Evolutionary conservation across 2,329 filamentous ascomycete genomes (phyloP), one percentile per base, ranked within the genome.

Genomic region (Penicillium sp.): DNA sequence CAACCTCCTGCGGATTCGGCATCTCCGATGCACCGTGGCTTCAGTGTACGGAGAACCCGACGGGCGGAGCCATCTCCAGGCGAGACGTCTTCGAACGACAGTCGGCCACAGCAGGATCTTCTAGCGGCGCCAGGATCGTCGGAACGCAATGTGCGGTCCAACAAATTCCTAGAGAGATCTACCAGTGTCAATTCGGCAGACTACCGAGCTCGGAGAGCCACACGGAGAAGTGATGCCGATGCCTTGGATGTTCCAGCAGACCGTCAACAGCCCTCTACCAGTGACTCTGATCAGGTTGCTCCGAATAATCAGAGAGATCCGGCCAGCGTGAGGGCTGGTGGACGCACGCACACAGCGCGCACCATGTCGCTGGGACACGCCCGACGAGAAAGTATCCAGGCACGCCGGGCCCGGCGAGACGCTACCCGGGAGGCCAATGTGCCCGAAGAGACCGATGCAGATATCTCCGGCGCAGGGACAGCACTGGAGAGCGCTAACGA

Each of bases 131-230:
- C 87, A 1, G 70, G 78, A 55, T 80, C 83, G 6, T 77, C 78
- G 19, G 83, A 82, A 34, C 79, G 67, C 46, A 72, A 72, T 43
- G 75, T 81, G 19, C 78, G 80, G 39, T 78, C 78, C 46, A 82
- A 80, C 42, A 85, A 85, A 58, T 83, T 82, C 9, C 74, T 96
- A 17, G 88, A 87, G 32, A 81, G 91, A 54, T 95, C 89, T 6
- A 89, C 91, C 8, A 96, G 90, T 64, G 90, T 96, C 48, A 95
- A 90, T 62, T 93, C 88, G 2, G 88, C 85, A 26, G 89, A 95
- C 55, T 82, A 88, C 53, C 79, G 87, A 54, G 76, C 66, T 40
- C 66, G 86, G 53, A 81, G 86, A 47, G 70, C 80, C 43, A 74
- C 75, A 43, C 74, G 78, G 52, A 71, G 79, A 57, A 77, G 74